Evolutionary conservation across 257 asterid genomes (phyloP).

Genomic region (Solanum pennellii): DNA sequence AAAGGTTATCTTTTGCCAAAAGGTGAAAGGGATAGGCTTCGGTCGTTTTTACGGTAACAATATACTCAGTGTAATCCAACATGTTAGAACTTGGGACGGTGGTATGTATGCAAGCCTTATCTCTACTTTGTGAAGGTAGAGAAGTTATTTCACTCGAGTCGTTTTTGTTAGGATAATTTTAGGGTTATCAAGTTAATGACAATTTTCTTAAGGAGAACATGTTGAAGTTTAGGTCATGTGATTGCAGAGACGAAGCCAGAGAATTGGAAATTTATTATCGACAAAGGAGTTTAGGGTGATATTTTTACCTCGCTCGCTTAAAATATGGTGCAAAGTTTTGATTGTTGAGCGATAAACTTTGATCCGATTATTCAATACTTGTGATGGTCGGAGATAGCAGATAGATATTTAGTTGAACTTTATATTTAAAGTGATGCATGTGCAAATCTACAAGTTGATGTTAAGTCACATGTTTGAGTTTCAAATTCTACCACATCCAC

Average conservation of each 20-base stretch:
- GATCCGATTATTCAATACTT: background rate
- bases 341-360: background rate
- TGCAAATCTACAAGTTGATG: background rate
- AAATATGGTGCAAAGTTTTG: no score
- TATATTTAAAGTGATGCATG: no score
- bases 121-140: no score
- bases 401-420: no score
- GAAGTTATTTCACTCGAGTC: background rate
- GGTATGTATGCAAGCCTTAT: background rate
- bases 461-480: background rate
- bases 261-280: background rate
- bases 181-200: background rate
- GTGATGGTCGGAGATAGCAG: no score
- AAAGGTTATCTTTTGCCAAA: background rate
- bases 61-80: no score
- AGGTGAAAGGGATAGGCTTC: background rate
- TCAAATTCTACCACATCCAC: background rate
- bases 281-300: no score
- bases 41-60: background rate
- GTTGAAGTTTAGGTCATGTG: background rate
- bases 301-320: no score
- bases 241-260: background rate
- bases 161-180: background rate
- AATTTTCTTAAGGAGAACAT: background rate
- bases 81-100: background rate